Base-by-base conservation (phyloP, 140 eudicot genomes). In the Oenanthe javanica region DNA sequence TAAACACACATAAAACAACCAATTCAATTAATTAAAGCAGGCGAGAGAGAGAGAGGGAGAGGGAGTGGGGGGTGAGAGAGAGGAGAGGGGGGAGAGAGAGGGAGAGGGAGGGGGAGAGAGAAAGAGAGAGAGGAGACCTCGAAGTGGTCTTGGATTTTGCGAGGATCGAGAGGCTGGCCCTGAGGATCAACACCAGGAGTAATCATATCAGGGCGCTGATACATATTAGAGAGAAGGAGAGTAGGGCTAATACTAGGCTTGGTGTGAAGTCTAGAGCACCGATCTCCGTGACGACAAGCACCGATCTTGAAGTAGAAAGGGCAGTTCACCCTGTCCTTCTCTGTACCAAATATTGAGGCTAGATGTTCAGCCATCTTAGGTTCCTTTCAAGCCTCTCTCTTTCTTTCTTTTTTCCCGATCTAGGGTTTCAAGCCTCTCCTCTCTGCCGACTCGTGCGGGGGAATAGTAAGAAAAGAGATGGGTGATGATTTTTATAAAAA, bases 291-390 rank as follows among this genome's bases (percentile, higher is more conserved):
- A 45, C 96, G 83, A 79, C 97, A 92, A 25, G 97, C 97, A 40
- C 97, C 97, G 83, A 92, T 92, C 96, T 90, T 92, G 87, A 92
- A 92, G 89, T 92, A 90, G 85, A 92, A 92, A 0, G 95, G 97
- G 77, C 97, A 92, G 87, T 92, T 92, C 72, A 92, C 97, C 77
- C 97, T 79, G 83, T 92, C 97, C 79, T 92, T 92, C 87, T 90
- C 97, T 10, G 96, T 92, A 0, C 97, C 96, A 75, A 92, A 92
- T 59, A 92, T 92, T 4, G 97, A 90, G 15, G 97, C 96, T 63
- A 90, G 81, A 83, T 92, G 96, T 86, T 90, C 96, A 83, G 97
- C 97, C 96, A 92, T 90, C 5, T 9, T 25, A 31, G 31, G 31
- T 31, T 31, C 31, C 31, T 31, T 31, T 31, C 31, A 31, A 31